Evolutionary conservation across 2,329 filamentous ascomycete species (phyloP), one percentile per base, ranked within the genome.

Genomic region (Biscogniauxia mediterranea): DNA sequence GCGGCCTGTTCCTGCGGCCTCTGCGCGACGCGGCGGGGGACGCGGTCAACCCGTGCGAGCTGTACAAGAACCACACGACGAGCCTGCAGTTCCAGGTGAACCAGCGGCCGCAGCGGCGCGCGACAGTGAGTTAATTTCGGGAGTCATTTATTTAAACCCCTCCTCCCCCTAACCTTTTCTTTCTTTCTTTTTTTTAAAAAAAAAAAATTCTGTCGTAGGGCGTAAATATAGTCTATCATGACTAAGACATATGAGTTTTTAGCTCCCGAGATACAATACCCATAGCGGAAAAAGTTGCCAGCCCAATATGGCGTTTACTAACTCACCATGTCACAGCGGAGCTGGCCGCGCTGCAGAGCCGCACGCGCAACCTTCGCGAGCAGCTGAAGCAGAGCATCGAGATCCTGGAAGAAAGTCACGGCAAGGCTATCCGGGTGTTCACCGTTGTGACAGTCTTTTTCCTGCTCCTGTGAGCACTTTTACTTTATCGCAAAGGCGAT

Each of bases 401-500:
- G 13, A 59, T 66, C 19, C 61, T 61, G 3, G 62, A 68, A 51
- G 66, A 68, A 46, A 61, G 64, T 23, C 63, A 67, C 51, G 62
- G 62, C 13, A 68, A 64, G 54, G 66, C 61, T 8, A 67, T 67
- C 20, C 58, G 64, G 15, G 62, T 67, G 17, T 68, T 67, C 50
- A 68, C 64, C 0, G 56, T 67, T 13, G 65, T 67, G 21, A 63
- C 65, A 1, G 49, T 65, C 17, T 61, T 67, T 58, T 68, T 67
- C 20, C 54, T 67, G 2, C 62, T 63, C 4, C 6, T 68, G 62
- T 67, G 56, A 62, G 57, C 56, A 15, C 21, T 55, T 52, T 19
- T 21, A 50, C 57, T n/a, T n/a, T n/a, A n/a, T n/a, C n/a, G n/a
- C n/a, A n/a, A n/a, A n/a, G n/a, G n/a, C n/a, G n/a, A n/a, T n/a